These are phyloP conservation scores for Trypanosoma rangeli DNA, from an alignment of 208 protist genomes.

Conservation along the genomic window DNA sequence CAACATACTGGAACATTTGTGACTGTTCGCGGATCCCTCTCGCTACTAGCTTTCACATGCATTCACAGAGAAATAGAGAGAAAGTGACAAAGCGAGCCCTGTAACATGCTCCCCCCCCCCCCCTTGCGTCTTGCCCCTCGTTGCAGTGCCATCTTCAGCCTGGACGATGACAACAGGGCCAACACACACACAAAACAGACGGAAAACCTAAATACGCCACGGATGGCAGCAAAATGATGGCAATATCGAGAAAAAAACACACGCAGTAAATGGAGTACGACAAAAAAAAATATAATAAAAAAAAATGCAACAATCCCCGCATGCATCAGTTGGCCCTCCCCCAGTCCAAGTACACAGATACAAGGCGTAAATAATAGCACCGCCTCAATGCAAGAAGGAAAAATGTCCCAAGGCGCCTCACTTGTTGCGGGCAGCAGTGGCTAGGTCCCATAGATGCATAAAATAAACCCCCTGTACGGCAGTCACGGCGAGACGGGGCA, in stretches of 20 bases:
- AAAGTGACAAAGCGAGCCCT: neutral
- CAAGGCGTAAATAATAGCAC: neutral
- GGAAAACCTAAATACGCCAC: no score
- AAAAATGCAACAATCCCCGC: neutral
- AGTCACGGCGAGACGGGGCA: slow-evolving; percentile 9
- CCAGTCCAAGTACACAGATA: neutral
- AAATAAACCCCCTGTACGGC: slow-evolving; percentile 29
- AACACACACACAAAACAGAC: no score
- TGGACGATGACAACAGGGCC: neutral
- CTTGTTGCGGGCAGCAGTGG: neutral
- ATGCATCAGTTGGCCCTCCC: neutral
- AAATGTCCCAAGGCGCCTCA: neutral
- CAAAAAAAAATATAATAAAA: slow-evolving; percentile 7
- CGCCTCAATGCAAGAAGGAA: slow-evolving; percentile 3
- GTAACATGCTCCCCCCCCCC: no score
- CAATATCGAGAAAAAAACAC: slow-evolving; percentile 6
- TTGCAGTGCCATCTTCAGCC: no score
- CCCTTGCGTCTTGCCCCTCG: no score
- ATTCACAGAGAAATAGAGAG: neutral
- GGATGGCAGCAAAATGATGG: neutral
- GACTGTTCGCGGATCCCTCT: neutral
- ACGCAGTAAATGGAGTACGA: no score
- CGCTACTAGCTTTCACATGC: neutral
- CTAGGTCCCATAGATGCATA: slow-evolving; percentile 35
- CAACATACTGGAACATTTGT: slow-evolving; percentile 44